Conservation (phyloP, 331 rosid species). For the Malus hybrid region DNA sequence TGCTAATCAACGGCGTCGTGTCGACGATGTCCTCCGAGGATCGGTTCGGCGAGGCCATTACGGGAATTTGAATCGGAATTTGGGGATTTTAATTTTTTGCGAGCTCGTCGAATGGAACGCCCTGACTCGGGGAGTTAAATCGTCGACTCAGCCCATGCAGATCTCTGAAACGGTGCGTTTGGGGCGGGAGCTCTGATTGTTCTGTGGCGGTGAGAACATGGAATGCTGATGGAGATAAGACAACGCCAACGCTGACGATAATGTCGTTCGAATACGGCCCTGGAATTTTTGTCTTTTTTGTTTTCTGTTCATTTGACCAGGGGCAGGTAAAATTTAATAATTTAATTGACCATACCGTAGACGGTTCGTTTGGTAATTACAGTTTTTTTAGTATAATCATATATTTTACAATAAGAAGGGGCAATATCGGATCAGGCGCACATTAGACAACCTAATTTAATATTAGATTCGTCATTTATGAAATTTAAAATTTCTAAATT, state of each 20-base stretch:
- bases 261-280: background rate
- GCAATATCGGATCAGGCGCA: no score
- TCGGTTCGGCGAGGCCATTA: constrained; percentile 58
- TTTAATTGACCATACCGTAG: background rate
- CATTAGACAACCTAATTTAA: no score
- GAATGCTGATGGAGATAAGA: background rate
- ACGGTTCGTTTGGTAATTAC: background rate
- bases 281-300: background rate
- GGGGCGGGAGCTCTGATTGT: background rate
- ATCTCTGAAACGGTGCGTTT: background rate
- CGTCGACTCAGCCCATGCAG: background rate
- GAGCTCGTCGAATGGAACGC: background rate
- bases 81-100: background rate
- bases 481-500: no score
- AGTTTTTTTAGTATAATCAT: background rate
- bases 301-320: background rate
- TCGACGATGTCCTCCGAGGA: constrained; percentile 71
- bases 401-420: background rate
- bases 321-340: background rate
- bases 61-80: background rate
- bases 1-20: constrained; percentile 54
- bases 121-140: constrained; percentile 10
- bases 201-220: background rate
- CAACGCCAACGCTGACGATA: background rate
- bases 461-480: no score